phyloP scores from a whole-genome alignment of 208 protist species.

The Perkinsela sp. region DNA sequence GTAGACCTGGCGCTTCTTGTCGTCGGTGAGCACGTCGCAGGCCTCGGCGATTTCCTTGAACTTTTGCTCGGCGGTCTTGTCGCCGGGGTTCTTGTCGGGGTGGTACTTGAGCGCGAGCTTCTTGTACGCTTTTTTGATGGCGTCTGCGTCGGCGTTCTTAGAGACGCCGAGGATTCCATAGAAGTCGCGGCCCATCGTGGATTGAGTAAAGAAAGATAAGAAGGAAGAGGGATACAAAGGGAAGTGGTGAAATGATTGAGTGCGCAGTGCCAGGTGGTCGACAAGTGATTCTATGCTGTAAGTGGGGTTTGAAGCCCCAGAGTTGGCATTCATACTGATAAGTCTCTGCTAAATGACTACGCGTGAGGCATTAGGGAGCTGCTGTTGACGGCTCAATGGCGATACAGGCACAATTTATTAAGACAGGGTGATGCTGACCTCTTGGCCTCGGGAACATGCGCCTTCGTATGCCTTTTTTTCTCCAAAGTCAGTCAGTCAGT shows the following conservation, averaged over 20 bases:
- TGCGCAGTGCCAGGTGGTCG: not conserved
- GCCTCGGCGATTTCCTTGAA: constrained; percentile 64
- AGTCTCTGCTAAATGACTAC: too few relatives aligned
- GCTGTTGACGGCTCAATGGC: too few relatives aligned
- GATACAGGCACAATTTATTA: too few relatives aligned
- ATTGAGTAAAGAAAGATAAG: not conserved
- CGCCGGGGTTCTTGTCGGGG: constrained; percentile 66
- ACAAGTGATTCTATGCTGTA: too few relatives aligned
- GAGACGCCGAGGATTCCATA: constrained; percentile 59
- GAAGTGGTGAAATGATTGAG: not conserved
- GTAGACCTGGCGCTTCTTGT: constrained; percentile 71
- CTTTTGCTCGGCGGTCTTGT: constrained; percentile 34
- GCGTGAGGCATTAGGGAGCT: too few relatives aligned
- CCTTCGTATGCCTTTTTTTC: too few relatives aligned
- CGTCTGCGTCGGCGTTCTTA: constrained; percentile 23
- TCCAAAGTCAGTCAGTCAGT: too few relatives aligned
- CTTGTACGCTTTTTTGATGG: constrained; percentile 66
- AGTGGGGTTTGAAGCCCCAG: too few relatives aligned
- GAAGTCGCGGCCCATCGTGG: constrained; percentile 9
- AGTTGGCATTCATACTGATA: too few relatives aligned
- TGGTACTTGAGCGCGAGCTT: constrained; percentile 65
- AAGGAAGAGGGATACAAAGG: too few relatives aligned
- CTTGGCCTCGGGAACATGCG: too few relatives aligned
- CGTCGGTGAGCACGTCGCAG: constrained; percentile 81
- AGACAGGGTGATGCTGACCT: too few relatives aligned